Evolutionary conservation across 192 early-diverging fungal genomes (phyloP).

Genomic region (Gonapodya prolifera): DNA sequence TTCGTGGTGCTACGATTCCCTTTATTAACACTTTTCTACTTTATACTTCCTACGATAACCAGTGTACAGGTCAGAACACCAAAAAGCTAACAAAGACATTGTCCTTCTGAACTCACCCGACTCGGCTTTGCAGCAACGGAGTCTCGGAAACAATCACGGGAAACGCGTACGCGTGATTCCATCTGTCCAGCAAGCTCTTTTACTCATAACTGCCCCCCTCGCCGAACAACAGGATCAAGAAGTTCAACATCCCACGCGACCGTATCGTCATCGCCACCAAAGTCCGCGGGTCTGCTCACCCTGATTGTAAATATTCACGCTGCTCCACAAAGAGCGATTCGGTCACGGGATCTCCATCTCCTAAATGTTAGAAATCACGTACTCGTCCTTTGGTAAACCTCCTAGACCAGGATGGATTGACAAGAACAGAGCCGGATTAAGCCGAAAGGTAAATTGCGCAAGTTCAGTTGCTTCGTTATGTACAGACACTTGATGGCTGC

Average conservation of each 20-base stretch:
- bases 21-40: too few relatives aligned
- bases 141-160: not conserved
- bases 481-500: too few relatives aligned
- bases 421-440: not conserved
- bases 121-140: not conserved
- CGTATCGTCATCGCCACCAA: slow-evolving; percentile 9
- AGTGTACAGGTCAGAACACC: too few relatives aligned
- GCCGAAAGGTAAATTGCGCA: not conserved
- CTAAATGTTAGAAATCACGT: too few relatives aligned
- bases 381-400: too few relatives aligned
- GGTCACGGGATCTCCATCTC: too few relatives aligned
- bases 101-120: too few relatives aligned
- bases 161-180: not conserved
- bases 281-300: not conserved
- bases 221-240: not conserved
- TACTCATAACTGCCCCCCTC: not conserved
- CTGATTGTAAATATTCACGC: not conserved
- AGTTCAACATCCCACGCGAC: slow-evolving; percentile 6
- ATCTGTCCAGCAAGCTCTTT: not conserved
- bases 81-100: too few relatives aligned
- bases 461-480: too few relatives aligned
- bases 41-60: too few relatives aligned
- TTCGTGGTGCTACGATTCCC: too few relatives aligned
- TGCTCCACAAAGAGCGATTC: too few relatives aligned
- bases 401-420: not conserved